These are phyloP conservation scores for Colletotrichum destructivum DNA, from an alignment of 2,329 filamentous ascomycete genomes.

Conservation along the genomic window DNA sequence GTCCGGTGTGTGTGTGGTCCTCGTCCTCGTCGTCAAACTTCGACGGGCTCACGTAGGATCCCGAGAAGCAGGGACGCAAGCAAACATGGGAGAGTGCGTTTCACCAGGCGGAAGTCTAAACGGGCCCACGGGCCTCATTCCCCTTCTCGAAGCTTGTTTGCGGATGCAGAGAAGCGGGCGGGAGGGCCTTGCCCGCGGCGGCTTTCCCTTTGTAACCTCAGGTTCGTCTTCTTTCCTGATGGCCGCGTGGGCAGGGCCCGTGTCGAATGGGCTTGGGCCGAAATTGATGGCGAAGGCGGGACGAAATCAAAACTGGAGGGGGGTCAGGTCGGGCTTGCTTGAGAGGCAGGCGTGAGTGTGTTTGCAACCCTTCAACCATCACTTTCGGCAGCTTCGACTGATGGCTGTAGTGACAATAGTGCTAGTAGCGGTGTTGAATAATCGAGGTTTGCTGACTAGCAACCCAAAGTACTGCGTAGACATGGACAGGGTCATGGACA, in stretches of 20 bases:
- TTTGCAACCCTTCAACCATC: too few relatives aligned
- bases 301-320: neutral
- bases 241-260: neutral
- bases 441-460: neutral
- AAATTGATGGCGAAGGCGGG: neutral
- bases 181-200: neutral
- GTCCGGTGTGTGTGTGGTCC: neutral
- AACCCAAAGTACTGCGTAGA: too few relatives aligned
- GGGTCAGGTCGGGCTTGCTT: too few relatives aligned
- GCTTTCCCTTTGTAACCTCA: neutral
- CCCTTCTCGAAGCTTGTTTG: neutral
- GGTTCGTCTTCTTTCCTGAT: constrained; percentile 10
- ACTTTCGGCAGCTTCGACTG: too few relatives aligned
- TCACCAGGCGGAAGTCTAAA: constrained; percentile 23
- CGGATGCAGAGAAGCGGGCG: neutral
- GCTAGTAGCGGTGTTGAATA: too few relatives aligned
- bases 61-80: neutral
- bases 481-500: neutral
- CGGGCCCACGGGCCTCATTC: too few relatives aligned
- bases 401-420: too few relatives aligned
- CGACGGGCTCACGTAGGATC: neutral
- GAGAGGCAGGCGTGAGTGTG: neutral
- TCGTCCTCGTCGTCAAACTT: neutral
- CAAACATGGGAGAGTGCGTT: constrained; percentile 10
- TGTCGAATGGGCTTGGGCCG: neutral